Percentiles rank a stretch among this genome's conserved stretches.
Evolutionary conservation across 2,329 filamentous ascomycete genomes (phyloP).

Genomic region (Microascus cirrosus): DNA sequence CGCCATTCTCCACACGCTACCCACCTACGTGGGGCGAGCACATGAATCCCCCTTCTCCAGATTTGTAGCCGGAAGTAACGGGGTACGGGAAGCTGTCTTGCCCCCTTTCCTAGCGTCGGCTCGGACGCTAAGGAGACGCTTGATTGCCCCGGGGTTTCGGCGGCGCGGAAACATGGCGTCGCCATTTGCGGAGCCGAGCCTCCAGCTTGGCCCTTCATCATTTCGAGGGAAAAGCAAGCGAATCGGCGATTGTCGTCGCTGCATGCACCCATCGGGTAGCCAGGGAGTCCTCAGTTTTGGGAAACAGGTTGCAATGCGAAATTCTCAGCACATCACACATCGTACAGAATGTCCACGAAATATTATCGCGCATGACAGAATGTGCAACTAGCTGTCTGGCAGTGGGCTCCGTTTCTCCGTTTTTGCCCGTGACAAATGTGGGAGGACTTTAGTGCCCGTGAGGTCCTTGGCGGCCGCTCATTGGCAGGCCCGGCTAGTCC

Average conservation of each 20-base stretch:
- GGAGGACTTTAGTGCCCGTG: neutral
- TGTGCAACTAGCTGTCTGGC: neutral
- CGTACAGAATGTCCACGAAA: neutral
- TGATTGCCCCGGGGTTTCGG: too few species aligned
- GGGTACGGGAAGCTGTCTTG: too few species aligned
- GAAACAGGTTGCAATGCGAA: too few species aligned
- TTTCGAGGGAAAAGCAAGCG: neutral
- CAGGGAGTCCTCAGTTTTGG: too few species aligned
- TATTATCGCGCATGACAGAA: neutral
- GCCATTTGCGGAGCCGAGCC: neutral
- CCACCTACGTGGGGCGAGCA: neutral
- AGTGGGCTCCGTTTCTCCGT: neutral
- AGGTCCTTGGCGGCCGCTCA: neutral
- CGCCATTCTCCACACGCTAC: neutral
- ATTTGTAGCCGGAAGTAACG: neutral
- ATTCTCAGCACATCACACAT: neutral
- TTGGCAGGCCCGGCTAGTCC: neutral
- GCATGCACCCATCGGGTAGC: neutral
- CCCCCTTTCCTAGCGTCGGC: too few species aligned
- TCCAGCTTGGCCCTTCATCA: neutral
- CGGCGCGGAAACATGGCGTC: neutral
- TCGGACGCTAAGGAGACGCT: too few species aligned
- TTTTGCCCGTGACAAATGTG: neutral
- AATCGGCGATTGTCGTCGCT: neutral
- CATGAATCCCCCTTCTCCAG: neutral